A percentile compares a stretch with the other conserved stretches of the same genome.
phyloP scores from a whole-genome alignment of 148 eudicot genomes.

The Vaccinium corymbosum region DNA sequence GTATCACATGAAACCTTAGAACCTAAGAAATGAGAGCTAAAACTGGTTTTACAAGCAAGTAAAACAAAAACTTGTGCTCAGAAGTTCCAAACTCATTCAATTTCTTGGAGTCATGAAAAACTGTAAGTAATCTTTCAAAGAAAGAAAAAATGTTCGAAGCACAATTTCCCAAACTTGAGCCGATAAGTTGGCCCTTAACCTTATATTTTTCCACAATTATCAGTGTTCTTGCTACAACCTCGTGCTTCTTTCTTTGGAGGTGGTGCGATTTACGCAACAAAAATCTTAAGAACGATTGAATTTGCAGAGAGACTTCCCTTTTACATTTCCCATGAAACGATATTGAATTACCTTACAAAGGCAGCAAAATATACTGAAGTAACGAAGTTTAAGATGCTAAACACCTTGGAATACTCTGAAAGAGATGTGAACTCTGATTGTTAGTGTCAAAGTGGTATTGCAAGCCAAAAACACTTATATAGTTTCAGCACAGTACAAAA shows the following conservation, averaged over 20 bases:
- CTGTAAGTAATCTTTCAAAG: neutral
- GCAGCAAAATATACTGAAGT: neutral
- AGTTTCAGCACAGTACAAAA: neutral
- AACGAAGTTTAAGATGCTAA: neutral
- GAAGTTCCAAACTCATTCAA: neutral
- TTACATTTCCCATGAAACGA: neutral
- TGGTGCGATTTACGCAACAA: neutral
- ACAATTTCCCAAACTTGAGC: constrained; percentile 3
- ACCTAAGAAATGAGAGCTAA: neutral
- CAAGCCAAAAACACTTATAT: neutral
- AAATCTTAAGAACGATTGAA: neutral
- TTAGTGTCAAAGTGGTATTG: neutral
- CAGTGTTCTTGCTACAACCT: neutral
- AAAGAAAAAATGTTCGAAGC: constrained; percentile 2
- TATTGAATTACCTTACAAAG: neutral
- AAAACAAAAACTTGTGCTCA: neutral
- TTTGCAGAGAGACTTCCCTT: neutral
- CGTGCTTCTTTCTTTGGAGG: neutral
- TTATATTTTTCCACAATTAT: neutral
- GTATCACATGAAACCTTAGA: neutral
- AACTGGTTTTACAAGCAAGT: neutral
- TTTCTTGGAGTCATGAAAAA: neutral
- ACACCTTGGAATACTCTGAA: neutral
- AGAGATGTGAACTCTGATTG: neutral
- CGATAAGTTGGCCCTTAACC: neutral